A percentile compares a stretch with the other conserved stretches of the same genome.
phyloP scores from a whole-genome alignment of 257 asterid species.

The Anisodus acutangulus region DNA sequence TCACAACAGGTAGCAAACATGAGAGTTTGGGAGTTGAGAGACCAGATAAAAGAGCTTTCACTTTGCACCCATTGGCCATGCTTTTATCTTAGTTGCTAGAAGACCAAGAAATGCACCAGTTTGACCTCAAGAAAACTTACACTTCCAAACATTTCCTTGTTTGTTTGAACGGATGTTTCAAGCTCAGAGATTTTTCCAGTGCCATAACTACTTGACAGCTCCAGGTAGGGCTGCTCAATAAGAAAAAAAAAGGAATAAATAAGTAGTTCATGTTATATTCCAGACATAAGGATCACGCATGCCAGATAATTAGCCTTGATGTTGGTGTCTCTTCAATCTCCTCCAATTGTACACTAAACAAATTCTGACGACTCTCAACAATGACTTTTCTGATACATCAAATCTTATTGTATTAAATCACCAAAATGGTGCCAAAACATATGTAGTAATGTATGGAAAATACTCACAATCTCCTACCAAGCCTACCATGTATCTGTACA shows the following conservation, averaged over 20 bases:
- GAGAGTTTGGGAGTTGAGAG: background rate
- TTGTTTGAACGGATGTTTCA: constrained; percentile 58
- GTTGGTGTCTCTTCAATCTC: background rate
- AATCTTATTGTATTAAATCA: constrained; percentile 15
- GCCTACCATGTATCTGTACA: background rate
- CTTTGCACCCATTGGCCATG: background rate
- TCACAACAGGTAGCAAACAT: background rate
- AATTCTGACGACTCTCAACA: background rate
- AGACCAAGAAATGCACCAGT: constrained; percentile 11
- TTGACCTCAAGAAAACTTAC: constrained; percentile 53
- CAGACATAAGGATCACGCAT: background rate
- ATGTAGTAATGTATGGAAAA: background rate
- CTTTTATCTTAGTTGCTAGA: constrained; percentile 28
- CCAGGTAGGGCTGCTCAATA: constrained; percentile 75
- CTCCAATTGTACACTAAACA: background rate
- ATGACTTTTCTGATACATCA: background rate
- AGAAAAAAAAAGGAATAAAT: background rate
- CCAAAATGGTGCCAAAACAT: background rate
- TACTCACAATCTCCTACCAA: background rate
- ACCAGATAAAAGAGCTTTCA: background rate
- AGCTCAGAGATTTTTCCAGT: constrained; percentile 82
- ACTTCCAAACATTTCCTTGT: constrained; percentile 73
- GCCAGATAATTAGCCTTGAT: background rate
- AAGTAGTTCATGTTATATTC: background rate
- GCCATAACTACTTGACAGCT: constrained; percentile 69